A percentile compares a stretch with the other conserved stretches of the same genome.
These are phyloP conservation scores for Malus orientalis DNA, from an alignment of 306 rosid species.

Conservation along the genomic window DNA sequence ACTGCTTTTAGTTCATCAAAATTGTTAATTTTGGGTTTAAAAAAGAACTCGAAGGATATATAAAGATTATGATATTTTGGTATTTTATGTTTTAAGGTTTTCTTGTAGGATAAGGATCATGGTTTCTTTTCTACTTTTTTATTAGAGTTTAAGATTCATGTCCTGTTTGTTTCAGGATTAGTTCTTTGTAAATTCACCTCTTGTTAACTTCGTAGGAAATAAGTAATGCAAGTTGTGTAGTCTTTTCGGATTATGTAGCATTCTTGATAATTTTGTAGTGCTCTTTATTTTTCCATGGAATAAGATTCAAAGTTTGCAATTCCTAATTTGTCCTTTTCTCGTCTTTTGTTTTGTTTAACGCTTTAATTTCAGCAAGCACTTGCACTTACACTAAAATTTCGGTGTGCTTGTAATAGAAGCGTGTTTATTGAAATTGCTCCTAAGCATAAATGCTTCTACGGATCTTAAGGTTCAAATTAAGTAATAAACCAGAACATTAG, in stretches of 20 bases:
- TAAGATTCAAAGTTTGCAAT: not conserved
- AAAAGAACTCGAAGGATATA: no score
- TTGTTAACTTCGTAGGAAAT: no score
- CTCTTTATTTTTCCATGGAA: no score
- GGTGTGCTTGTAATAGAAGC: not conserved
- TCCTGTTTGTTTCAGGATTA: not conserved
- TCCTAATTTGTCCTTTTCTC: not conserved
- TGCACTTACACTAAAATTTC: not conserved
- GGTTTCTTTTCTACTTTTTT: not conserved
- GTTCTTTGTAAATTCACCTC: not conserved
- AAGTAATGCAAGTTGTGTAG: no score
- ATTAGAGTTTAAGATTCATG: not conserved
- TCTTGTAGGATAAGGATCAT: not conserved
- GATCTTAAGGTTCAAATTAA: not conserved
- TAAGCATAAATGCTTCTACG: not conserved
- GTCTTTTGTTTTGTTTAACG: not conserved
- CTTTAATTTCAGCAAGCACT: not conserved
- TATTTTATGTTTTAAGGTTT: not conserved
- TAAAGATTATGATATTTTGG: no score
- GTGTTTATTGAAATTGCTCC: not conserved
- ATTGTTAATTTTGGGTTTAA: no score
- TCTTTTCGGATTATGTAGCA: no score
- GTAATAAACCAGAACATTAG: not conserved
- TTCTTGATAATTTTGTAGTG: no score
- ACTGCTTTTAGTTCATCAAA: no score